Evolutionary conservation across 108 stramenopile genomes (phyloP).

Genomic region (Skeletonema marinoi): DNA sequence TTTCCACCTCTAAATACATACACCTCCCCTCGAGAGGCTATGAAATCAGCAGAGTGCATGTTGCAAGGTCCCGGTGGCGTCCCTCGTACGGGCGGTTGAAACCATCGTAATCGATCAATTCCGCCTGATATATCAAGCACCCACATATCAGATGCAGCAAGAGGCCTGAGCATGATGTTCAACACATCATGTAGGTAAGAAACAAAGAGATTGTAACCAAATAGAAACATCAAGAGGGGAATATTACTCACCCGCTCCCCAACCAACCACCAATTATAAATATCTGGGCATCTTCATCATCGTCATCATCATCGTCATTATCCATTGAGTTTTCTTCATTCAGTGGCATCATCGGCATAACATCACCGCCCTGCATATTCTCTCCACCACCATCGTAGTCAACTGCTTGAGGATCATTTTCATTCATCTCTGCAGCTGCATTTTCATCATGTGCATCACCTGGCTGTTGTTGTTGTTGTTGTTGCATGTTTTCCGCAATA

Average conservation of each 20-base stretch:
- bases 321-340: constrained; percentile 9
- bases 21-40: constrained; percentile 62
- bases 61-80: constrained; percentile 94
- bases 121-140: constrained; percentile 75
- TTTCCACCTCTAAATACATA: constrained; percentile 95
- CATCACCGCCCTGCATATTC: not conserved
- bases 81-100: constrained; percentile 51
- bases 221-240: no score
- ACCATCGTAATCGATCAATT: constrained; percentile 58
- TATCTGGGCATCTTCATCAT: constrained; percentile 67
- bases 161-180: constrained; percentile 45
- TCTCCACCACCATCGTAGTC: not conserved
- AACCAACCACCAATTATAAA: constrained; percentile 96
- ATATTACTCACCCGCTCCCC: constrained; percentile 48
- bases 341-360: not conserved
- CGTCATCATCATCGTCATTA: constrained; percentile 10
- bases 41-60: constrained; percentile 94
- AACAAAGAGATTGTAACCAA: no score
- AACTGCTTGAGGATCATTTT: constrained; percentile 3
- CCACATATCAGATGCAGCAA: constrained; percentile 89
- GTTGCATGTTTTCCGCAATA: not conserved
- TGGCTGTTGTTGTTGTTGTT: no score
- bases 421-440: constrained; percentile 2
- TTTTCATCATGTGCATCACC: not conserved
- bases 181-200: no score